Percentiles rank a stretch among this genome's conserved stretches.
phyloP scores from a whole-genome alignment of 2,329 filamentous ascomycete genomes.

The Pseudopyrenochaeta lycopersici region DNA sequence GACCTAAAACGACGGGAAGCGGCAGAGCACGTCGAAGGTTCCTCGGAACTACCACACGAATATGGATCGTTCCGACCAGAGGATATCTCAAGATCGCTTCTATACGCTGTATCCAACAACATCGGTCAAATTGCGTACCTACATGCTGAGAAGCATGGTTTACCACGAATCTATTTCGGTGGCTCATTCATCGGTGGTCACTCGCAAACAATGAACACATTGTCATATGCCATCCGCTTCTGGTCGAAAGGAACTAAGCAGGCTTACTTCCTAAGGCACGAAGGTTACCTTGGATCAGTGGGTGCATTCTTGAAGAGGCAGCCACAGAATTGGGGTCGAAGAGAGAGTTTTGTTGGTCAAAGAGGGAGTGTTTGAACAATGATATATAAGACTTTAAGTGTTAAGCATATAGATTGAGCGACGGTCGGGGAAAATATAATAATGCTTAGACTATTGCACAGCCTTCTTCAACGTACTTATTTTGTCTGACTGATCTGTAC shows the following conservation, averaged over 20 bases:
- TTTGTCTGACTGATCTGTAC: too few relatives aligned
- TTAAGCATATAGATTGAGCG: neutral
- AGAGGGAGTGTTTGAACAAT: neutral
- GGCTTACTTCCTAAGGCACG: conserved; percentile 93
- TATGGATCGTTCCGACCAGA: conserved; percentile 72
- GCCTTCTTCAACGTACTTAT: too few relatives aligned
- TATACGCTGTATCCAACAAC: conserved; percentile 96
- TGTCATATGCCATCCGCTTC: conserved; percentile 96
- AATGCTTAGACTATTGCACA: neutral
- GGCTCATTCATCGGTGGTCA: conserved; percentile 97
- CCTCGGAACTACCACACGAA: conserved; percentile 41
- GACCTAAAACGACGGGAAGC: conserved; percentile 52
- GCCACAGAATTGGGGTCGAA: conserved; percentile 88
- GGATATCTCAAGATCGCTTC: conserved; percentile 88
- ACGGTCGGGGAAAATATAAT: neutral
- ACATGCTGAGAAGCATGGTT: conserved; percentile 92
- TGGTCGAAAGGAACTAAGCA: conserved; percentile 95
- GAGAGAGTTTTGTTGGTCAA: conserved; percentile 69
- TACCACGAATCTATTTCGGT: conserved; percentile 96
- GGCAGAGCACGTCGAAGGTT: conserved; percentile 45
- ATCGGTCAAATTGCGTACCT: conserved; percentile 97
- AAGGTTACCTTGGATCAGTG: conserved; percentile 93
- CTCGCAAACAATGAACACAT: conserved; percentile 95
- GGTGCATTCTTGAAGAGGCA: conserved; percentile 93
- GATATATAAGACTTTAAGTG: neutral